Evolutionary conservation across 768 basidiomycete genomes (phyloP).

Genomic region (Coprinopsis strossmayeri): DNA sequence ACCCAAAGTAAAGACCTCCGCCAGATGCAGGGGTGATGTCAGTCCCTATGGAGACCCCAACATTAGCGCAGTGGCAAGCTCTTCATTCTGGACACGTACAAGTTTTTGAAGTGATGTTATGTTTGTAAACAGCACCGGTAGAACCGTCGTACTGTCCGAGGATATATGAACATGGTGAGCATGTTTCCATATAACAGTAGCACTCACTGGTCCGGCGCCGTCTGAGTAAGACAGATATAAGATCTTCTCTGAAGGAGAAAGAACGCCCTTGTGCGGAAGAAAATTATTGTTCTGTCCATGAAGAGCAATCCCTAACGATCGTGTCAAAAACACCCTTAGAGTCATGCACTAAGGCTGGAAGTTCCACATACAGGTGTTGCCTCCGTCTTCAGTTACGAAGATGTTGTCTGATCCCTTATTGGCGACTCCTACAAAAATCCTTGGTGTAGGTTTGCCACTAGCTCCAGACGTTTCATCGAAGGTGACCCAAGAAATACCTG

Average conservation of each 20-base stretch:
- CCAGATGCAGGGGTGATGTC: conserved; percentile 59
- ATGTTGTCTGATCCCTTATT: conserved; percentile 48
- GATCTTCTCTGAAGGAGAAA: conserved; percentile 48
- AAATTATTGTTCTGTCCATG: conserved; percentile 51
- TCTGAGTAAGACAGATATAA: conserved; percentile 59
- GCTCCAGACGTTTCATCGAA: conserved; percentile 55
- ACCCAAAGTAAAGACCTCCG: conserved; percentile 54
- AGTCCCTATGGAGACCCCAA: too few species aligned
- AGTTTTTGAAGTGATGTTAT: conserved; percentile 43
- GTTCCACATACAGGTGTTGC: conserved; percentile 44
- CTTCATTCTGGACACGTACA: too few species aligned
- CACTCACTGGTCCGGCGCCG: conserved; percentile 49
- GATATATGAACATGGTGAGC: not conserved
- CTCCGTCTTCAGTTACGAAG: conserved; percentile 50
- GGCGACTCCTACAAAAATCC: conserved; percentile 66
- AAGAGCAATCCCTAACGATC: conserved; percentile 43
- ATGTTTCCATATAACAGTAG: not conserved
- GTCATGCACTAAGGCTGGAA: not conserved
- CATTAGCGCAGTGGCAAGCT: too few species aligned
- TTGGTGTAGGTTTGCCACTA: conserved; percentile 45
- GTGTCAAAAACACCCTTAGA: not conserved
- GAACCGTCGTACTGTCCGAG: conserved; percentile 45
- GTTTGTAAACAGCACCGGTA: conserved; percentile 41
- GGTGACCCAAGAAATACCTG: conserved; percentile 55
- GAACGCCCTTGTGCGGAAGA: conserved; percentile 61